Evolutionary conservation across 345 rosid genomes (phyloP), one percentile per base, ranked within the genome.

Genomic region (Salix suchowensis): DNA sequence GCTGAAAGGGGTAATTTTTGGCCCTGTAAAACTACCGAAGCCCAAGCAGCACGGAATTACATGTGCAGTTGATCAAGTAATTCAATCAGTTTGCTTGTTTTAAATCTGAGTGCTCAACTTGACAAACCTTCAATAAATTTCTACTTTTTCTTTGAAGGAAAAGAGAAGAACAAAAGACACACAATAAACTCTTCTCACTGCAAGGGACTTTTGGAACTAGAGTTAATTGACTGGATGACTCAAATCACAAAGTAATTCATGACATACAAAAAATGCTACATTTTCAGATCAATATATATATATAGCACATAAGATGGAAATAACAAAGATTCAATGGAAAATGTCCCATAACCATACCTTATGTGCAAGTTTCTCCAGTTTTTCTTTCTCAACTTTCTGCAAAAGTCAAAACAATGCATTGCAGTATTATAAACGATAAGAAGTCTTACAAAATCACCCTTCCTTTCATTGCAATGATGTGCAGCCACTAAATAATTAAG

Each of bases 311-410:
- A 54, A 13, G n/a, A 62, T 30, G 46, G 36, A 13, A 65, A 79
- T 7, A 44, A 68, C 18, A 7, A 65, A 76, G 76, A 68, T 24
- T 37, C 28, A 44, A 24, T 19, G 65, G 36, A 68, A 40, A 1
- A 62, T 1, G 71, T 16, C 64, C 32, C 6, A 12, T 28, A 2
- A 40, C 36, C 78, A 75, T 87, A 96, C 99, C 98, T 92, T 89
- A 74, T 88, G 86, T 13, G 99, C 98, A 69, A 88, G 83, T 89
- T 93, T 94, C 87, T 94, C 95, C 76, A 96, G 76, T 81, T 94
- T 96, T 86, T 94, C 97, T 67, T 86, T 83, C 88, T 96, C 99
- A 75, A 77, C 88, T 91, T 92, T 96, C 99, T 96, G 89, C 82
- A 85, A 58, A 86, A 5, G 52, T 61, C 28, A 72, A 73, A 71